These are phyloP conservation scores for Rhodotorula taiwanensis DNA, from an alignment of 768 basidiomycete species.

Conservation along the genomic window DNA sequence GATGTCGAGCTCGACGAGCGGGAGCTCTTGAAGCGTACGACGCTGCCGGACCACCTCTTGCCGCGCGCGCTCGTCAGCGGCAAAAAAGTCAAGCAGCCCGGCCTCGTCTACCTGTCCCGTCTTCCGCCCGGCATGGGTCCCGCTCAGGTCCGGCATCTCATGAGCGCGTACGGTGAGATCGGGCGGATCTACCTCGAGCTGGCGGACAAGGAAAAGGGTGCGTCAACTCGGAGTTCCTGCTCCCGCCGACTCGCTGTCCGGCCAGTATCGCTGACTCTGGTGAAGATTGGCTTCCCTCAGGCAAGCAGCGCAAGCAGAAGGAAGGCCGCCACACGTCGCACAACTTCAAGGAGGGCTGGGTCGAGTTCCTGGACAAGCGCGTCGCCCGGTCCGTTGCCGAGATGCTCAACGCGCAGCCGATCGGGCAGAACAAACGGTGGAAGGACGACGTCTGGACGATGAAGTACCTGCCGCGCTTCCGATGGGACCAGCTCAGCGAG, in stretches of 20 bases:
- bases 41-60: constrained; percentile 17
- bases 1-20: constrained; percentile 2
- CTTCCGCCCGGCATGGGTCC: constrained; percentile 98
- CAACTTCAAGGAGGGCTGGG: constrained; percentile 94
- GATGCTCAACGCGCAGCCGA: constrained; percentile 91
- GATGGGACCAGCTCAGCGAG: constrained; percentile 98
- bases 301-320: constrained; percentile 25
- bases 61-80: constrained; percentile 12
- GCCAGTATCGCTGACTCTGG: neutral
- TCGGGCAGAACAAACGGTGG: constrained; percentile 81
- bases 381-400: constrained; percentile 82
- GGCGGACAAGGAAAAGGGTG: constrained; percentile 24
- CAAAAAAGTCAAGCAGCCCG: constrained; percentile 50
- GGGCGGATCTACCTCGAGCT: constrained; percentile 72
- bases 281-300: constrained; percentile 3
- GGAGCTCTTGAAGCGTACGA: constrained; percentile 14
- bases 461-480: constrained; percentile 96
- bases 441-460: constrained; percentile 98
- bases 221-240: neutral
- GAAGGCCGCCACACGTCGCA: constrained; percentile 37
- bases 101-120: constrained; percentile 87
- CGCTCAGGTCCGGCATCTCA: constrained; percentile 85
- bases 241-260: neutral
- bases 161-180: constrained; percentile 81
- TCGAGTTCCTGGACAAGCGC: constrained; percentile 92